Evolutionary conservation across 179 eudicot species (phyloP).

Genomic region (Corrigiola litoralis): DNA sequence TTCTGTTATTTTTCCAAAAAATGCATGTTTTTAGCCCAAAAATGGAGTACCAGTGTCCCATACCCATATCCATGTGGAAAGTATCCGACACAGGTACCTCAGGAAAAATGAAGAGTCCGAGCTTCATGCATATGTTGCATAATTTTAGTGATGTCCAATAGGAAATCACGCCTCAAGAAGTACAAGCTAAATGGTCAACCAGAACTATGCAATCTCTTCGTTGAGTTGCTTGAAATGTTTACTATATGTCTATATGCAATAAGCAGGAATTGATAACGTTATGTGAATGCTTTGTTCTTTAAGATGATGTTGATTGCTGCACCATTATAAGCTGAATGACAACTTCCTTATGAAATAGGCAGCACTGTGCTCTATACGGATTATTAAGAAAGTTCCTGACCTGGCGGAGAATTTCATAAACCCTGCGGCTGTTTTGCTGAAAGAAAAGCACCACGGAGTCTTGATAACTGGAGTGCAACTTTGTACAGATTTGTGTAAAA

Average conservation of each 20-base stretch:
- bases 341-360: slow-evolving; percentile 57
- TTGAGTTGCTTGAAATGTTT: background rate
- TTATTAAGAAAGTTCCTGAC: slow-evolving; percentile 94
- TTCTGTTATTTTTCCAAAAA: too few species aligned
- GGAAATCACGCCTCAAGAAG: background rate
- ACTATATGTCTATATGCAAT: background rate
- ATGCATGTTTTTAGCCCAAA: too few species aligned
- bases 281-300: slow-evolving; percentile 8
- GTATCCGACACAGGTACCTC: too few species aligned
- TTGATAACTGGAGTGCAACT: slow-evolving; percentile 89
- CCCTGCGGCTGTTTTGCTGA: slow-evolving; percentile 76
- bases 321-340: background rate
- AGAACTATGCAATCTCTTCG: background rate
- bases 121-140: background rate
- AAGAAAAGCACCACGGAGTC: slow-evolving; percentile 98
- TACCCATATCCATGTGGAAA: too few species aligned
- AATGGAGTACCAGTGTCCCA: too few species aligned
- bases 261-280: background rate
- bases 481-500: slow-evolving; percentile 76
- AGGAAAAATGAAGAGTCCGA: too few species aligned
- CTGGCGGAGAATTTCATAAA: slow-evolving; percentile 90
- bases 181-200: background rate
- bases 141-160: background rate
- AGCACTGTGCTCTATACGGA: slow-evolving; percentile 88
- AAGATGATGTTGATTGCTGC: slow-evolving; percentile 3